These are phyloP conservation scores for Hanseniaspora guilliermondii DNA, from an alignment of 805 yeast genomes.

Conservation along the genomic window DNA sequence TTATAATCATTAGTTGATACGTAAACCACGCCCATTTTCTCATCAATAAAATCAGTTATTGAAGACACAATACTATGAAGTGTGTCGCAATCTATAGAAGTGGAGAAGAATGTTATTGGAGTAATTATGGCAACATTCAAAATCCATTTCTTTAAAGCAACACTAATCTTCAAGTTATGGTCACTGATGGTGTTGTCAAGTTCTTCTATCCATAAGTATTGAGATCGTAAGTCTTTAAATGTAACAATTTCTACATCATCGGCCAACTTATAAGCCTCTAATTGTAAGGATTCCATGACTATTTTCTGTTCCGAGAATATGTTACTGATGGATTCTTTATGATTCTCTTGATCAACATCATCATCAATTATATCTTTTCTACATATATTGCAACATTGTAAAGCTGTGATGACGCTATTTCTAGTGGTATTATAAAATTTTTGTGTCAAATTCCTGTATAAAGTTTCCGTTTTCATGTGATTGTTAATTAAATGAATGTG, in stretches of 20 bases:
- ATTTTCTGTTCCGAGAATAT: not conserved
- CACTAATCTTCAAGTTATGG: not conserved
- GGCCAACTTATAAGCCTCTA: not conserved
- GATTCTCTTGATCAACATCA: constrained; percentile 16
- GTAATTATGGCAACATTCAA: constrained; percentile 18
- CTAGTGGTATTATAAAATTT: constrained; percentile 23
- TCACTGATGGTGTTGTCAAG: not conserved
- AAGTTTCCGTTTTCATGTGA: constrained; percentile 18
- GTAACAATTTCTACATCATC: not conserved
- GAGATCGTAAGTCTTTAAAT: not conserved
- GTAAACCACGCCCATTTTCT: constrained; percentile 24
- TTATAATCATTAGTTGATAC: constrained; percentile 20
- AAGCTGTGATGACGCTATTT: constrained; percentile 16
- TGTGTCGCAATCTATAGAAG: constrained; percentile 23
- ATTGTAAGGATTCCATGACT: not conserved
- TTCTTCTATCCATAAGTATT: constrained; percentile 1
- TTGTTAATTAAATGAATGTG: constrained; percentile 25
- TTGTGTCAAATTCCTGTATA: constrained; percentile 18
- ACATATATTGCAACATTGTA: constrained; percentile 21
- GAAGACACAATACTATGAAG: constrained; percentile 23
- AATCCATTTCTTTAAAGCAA: constrained; percentile 23
- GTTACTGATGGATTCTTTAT: constrained; percentile 15
- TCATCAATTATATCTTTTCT: constrained; percentile 15
- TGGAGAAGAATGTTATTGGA: constrained; percentile 25
- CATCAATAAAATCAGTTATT: constrained; percentile 19